Percentiles rank a stretch among this genome's conserved stretches.
These are phyloP conservation scores for Eimeria tenella DNA, from an alignment of 169 alveolate genomes.

Conservation along the genomic window DNA sequence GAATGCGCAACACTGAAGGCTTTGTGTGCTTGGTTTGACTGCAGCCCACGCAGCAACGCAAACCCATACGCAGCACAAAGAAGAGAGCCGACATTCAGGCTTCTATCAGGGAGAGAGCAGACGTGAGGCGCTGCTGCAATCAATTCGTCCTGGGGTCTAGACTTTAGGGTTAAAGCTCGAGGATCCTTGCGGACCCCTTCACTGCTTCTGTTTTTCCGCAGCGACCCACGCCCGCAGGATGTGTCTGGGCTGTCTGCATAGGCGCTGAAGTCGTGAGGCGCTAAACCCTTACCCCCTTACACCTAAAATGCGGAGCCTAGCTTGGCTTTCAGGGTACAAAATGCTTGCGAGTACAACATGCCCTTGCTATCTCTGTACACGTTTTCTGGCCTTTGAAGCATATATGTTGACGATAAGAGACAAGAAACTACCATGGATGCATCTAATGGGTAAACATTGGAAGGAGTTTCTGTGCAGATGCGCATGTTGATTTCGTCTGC, in stretches of 20 bases:
- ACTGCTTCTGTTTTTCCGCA: background rate
- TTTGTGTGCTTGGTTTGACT: background rate
- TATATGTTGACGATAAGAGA: too few species aligned
- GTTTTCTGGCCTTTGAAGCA: too few species aligned
- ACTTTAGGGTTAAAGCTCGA: background rate
- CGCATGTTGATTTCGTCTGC: too few species aligned
- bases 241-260: slow-evolving; percentile 77
- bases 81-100: slow-evolving; percentile 72
- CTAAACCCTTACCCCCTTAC: background rate
- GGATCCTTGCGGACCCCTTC: background rate
- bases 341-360: too few species aligned
- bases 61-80: slow-evolving; percentile 67
- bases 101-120: slow-evolving; percentile 39
- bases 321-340: too few species aligned
- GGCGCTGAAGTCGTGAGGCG: slow-evolving; percentile 75
- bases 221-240: slow-evolving; percentile 58
- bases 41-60: slow-evolving; percentile 11
- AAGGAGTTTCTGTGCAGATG: too few species aligned
- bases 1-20: background rate
- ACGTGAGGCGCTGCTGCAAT: background rate
- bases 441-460: too few species aligned
- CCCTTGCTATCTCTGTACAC: too few species aligned
- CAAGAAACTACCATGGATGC: too few species aligned
- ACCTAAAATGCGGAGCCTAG: background rate
- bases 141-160: background rate